Percentiles rank a stretch among this genome's conserved stretches.
These are phyloP conservation scores for Malus asiatica DNA, from an alignment of 306 rosid genomes.

Conservation along the genomic window DNA sequence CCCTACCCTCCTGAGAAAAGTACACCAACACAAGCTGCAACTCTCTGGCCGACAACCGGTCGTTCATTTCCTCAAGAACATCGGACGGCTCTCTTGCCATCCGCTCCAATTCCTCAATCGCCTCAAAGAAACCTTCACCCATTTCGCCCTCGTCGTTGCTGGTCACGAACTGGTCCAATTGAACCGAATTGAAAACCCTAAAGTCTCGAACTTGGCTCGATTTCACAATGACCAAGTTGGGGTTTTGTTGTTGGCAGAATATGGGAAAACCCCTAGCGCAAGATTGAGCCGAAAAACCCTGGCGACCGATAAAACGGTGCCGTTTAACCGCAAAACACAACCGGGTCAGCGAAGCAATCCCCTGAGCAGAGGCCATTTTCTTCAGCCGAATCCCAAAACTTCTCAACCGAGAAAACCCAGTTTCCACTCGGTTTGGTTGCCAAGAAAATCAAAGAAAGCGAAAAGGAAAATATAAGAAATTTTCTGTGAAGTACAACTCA, in stretches of 20 bases:
- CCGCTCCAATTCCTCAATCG: slow-evolving; percentile 86
- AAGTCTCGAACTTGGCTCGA: slow-evolving; percentile 36
- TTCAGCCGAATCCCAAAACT: neutral
- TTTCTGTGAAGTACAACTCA: slow-evolving; percentile 2
- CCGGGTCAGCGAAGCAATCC: slow-evolving; percentile 38
- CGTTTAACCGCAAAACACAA: slow-evolving; percentile 29
- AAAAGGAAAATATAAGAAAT: neutral
- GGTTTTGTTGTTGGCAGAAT: slow-evolving; percentile 18
- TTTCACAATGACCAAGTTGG: slow-evolving; percentile 20
- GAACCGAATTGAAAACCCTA: slow-evolving; percentile 53
- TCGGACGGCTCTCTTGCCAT: slow-evolving; percentile 98
- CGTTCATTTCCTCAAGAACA: slow-evolving; percentile 87
- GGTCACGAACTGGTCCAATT: slow-evolving; percentile 74
- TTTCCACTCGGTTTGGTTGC: neutral
- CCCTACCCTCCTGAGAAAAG: slow-evolving; percentile 94
- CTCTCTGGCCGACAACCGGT: slow-evolving; percentile 79
- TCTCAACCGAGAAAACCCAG: neutral
- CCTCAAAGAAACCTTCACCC: slow-evolving; percentile 91
- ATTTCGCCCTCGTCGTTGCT: slow-evolving; percentile 81
- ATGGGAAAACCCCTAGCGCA: slow-evolving; percentile 26
- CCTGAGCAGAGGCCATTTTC: slow-evolving; percentile 57
- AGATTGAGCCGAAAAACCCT: slow-evolving; percentile 20
- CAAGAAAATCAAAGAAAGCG: neutral
- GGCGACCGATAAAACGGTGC: slow-evolving; percentile 19
- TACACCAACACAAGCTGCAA: slow-evolving; percentile 85